Base-by-base conservation (phyloP, 192 early-diverging fungal species). In the Backusella morwellensis region DNA sequence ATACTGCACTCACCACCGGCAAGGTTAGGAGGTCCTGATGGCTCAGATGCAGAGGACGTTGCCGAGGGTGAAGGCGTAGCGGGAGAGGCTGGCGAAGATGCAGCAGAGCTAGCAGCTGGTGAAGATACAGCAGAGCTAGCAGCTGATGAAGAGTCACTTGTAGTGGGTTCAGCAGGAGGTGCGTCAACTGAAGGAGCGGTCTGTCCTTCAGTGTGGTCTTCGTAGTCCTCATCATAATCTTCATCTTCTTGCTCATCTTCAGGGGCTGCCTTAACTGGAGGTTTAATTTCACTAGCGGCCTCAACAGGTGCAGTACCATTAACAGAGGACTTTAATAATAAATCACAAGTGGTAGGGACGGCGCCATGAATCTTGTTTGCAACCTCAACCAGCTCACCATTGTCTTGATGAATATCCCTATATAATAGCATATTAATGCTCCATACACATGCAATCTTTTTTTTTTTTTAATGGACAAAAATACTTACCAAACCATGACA, bases 401-500 rank as follows among this genome's bases (percentile, higher is more conserved):
- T 83, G 42, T 83, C 81, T 74, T 83, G 77, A 41, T 83, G 77
- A 42, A 83, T 66, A 63, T 78, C 77, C 81, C 81, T 80, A 66
- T n/a, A 42, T 21, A 47, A 38, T 35, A 12, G 14, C 34, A 29
- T 23, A 56, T 56, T 8, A 56, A n/a, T 32, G 32, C 32, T 32
- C 32, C 32, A 32, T 32, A 32, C 32, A 3, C 3, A 32, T 32
- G 32, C 32, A 32, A 32, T 32, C 32, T 32, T 32, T 2, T 32
- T 32, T 32, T 32, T 32, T 32, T 32, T 32, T 3, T 32, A 3
- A 32, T 32, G 32, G 21, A 15, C 19, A 21, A 70, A 34, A 34
- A 59, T 9, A 1, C 21, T 19, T 73, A 32, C 90, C 91, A 92
- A 14, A 88, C 82, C 90, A 92, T 90, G 42, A 94, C 84, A 70